A percentile compares a stretch with the other conserved stretches of the same genome.
These are phyloP conservation scores for Nicotiana knightiana DNA, from an alignment of 257 asterid genomes.

Conservation along the genomic window DNA sequence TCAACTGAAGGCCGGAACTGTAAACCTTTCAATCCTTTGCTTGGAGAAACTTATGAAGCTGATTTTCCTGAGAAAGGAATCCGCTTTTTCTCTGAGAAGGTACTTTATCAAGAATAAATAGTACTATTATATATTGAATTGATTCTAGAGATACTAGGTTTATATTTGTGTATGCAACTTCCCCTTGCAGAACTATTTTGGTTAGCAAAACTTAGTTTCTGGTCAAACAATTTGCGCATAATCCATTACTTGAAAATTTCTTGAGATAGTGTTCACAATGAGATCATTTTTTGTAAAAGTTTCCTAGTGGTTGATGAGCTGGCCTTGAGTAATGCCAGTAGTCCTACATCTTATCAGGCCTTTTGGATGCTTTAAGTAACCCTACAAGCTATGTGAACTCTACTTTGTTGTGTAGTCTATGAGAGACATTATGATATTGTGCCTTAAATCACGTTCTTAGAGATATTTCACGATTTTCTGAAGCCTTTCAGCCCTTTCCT, in stretches of 20 bases:
- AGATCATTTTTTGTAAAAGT: neutral
- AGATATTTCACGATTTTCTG: neutral
- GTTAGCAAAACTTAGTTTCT: neutral
- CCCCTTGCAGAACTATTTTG: neutral
- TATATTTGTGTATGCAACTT: neutral
- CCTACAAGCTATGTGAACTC: neutral
- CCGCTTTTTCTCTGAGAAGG: conserved; percentile 90
- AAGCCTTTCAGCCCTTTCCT: neutral
- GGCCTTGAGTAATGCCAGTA: neutral
- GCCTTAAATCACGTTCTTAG: neutral
- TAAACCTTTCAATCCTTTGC: conserved; percentile 93
- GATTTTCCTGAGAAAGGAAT: conserved; percentile 87
- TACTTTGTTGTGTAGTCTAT: neutral
- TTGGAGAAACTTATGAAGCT: conserved; percentile 97
- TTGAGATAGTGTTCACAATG: neutral
- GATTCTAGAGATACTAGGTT: neutral
- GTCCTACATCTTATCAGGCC: neutral
- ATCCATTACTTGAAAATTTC: neutral
- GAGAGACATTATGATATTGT: neutral
- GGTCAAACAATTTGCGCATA: neutral
- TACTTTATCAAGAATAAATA: conserved; percentile 13
- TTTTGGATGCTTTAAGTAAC: neutral
- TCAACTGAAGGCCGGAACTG: conserved; percentile 88
- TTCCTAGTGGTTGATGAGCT: neutral
- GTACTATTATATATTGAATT: neutral